Evolutionary conservation across 2,329 filamentous ascomycete species (phyloP).

Genomic region (Pseudofabraea citricarpa): DNA sequence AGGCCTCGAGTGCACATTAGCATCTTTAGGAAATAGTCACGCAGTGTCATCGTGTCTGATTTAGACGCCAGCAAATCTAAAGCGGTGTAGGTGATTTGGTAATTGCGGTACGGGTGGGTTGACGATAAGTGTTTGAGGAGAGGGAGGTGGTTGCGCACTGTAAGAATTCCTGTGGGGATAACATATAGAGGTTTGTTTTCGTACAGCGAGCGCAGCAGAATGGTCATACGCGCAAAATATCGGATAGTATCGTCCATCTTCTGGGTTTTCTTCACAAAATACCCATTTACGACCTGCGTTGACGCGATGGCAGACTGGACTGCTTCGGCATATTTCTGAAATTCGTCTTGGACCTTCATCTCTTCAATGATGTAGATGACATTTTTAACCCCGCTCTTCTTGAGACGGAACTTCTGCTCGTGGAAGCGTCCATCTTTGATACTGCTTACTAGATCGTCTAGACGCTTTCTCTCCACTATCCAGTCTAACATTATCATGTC

Average conservation of each 20-base stretch:
- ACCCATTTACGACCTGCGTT: conserved; percentile 74
- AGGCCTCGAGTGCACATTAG: conserved; percentile 75
- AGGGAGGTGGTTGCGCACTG: conserved; percentile 60
- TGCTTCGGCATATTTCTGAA: conserved; percentile 57
- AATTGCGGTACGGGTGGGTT: conserved; percentile 43
- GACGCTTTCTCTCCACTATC: conserved; percentile 75
- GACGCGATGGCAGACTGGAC: conserved; percentile 70
- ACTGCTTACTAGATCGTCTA: conserved; percentile 74
- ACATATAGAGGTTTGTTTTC: conserved; percentile 52
- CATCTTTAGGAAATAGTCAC: conserved; percentile 79
- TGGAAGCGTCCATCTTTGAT: conserved; percentile 81
- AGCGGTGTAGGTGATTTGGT: conserved; percentile 64
- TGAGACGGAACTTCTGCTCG: conserved; percentile 78
- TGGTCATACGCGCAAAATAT: conserved; percentile 70
- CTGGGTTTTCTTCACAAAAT: conserved; percentile 71
- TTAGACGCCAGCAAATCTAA: conserved; percentile 73
- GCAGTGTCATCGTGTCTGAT: conserved; percentile 66
- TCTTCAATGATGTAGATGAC: conserved; percentile 78
- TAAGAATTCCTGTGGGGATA: conserved; percentile 61
- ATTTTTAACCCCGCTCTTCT: conserved; percentile 67
- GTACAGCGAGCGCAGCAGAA: conserved; percentile 61
- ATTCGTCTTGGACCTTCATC: conserved; percentile 53
- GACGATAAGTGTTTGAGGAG: conserved; percentile 54
- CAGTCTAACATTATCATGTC: conserved; percentile 73
- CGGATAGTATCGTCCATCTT: conserved; percentile 74